Percentiles rank a stretch among this genome's conserved stretches.
Conservation (phyloP, 331 rosid genomes). For the Cydonia oblonga region DNA sequence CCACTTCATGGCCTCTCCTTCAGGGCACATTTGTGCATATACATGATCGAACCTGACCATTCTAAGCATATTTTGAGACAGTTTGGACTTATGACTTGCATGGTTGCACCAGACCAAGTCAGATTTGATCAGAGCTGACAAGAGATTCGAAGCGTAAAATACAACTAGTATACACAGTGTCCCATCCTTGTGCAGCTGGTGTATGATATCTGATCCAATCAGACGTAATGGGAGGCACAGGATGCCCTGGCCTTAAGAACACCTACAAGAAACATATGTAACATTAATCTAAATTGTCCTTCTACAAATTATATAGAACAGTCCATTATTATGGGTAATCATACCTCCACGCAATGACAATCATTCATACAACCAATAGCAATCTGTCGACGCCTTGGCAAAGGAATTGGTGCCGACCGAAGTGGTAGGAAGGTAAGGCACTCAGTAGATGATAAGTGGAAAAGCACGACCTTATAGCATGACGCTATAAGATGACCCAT, state of each 20-base stretch:
- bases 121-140: background rate
- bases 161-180: background rate
- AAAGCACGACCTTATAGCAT: constrained; percentile 2
- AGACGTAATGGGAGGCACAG: constrained; percentile 3
- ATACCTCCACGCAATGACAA: constrained; percentile 4
- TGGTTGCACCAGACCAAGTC: background rate
- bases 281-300: background rate
- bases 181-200: constrained; percentile 1
- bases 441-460: constrained; percentile 2
- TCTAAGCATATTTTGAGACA: background rate
- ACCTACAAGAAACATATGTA: constrained; percentile 2
- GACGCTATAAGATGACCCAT: constrained; percentile 13
- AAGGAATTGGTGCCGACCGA: background rate
- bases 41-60: background rate
- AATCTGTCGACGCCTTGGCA: constrained; percentile 3
- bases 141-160: background rate
- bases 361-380: constrained; percentile 6
- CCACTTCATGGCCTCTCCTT: background rate
- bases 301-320: background rate
- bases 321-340: background rate
- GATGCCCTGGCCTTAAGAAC: constrained; percentile 5
- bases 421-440: constrained; percentile 1
- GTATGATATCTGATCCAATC: constrained; percentile 7
- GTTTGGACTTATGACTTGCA: background rate
- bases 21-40: background rate